Conservation (phyloP, 768 basidiomycete species). For the Mycena kentingensis region DNA sequence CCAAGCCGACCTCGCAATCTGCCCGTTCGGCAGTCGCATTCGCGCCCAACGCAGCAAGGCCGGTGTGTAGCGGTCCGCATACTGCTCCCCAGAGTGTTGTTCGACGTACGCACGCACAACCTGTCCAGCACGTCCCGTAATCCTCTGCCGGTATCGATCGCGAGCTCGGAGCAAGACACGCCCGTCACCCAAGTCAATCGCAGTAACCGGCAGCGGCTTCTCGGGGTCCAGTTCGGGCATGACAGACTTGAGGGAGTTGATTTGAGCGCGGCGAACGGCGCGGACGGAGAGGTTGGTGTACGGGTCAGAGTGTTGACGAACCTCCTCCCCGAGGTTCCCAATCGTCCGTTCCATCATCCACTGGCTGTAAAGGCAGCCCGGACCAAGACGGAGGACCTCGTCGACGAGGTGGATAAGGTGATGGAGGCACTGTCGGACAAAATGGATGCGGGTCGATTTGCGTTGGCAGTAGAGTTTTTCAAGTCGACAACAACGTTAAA, state of each 20-base stretch:
- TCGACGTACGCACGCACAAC: conserved; percentile 1
- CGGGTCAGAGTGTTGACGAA: no score
- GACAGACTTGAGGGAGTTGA: conserved; percentile 14
- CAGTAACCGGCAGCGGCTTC: background rate
- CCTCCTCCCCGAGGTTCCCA: no score
- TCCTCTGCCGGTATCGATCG: conserved; percentile 8
- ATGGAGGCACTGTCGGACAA: conserved; percentile 11
- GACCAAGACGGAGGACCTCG: conserved; percentile 1
- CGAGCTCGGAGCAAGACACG: conserved; percentile 10
- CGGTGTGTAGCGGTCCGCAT: background rate
- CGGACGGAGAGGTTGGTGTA: no score
- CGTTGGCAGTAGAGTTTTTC: conserved; percentile 9
- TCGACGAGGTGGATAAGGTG: conserved; percentile 1
- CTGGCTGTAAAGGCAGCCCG: background rate
- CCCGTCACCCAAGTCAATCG: conserved; percentile 13
- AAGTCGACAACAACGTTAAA: conserved; percentile 3
- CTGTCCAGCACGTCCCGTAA: background rate
- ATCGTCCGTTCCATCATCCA: conserved; percentile 19
- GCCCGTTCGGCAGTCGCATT: conserved; percentile 26
- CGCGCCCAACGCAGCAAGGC: conserved; percentile 20
- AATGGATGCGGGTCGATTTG: background rate
- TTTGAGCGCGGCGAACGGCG: conserved; percentile 5
- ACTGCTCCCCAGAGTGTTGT: background rate
- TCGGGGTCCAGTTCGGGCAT: conserved; percentile 16
- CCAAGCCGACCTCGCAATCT: conserved; percentile 23